phyloP scores from a whole-genome alignment of 192 early-diverging fungal species.

The Coemansia sp. region DNA sequence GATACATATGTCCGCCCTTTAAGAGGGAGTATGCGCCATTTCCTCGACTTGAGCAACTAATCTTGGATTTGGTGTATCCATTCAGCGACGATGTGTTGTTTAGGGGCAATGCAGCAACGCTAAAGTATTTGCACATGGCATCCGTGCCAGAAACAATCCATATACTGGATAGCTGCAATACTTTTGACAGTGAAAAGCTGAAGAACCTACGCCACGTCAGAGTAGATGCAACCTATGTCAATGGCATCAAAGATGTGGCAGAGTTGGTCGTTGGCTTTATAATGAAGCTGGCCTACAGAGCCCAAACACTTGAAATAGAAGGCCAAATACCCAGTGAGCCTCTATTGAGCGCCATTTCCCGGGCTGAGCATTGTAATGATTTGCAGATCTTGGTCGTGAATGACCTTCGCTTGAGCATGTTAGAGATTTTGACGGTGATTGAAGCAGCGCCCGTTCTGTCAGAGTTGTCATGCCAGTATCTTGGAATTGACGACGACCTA shows the following conservation, averaged over 20 bases:
- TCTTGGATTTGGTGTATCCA: not conserved
- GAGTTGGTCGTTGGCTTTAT: not conserved
- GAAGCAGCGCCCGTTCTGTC: not conserved
- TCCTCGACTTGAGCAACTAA: not conserved
- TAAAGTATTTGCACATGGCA: not conserved
- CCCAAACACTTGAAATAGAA: not conserved
- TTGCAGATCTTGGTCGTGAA: not conserved
- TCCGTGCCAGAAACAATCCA: not conserved
- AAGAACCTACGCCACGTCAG: not conserved
- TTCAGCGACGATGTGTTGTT: conserved; percentile 1
- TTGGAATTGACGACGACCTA: not conserved
- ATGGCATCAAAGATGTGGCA: not conserved
- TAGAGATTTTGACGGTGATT: not conserved
- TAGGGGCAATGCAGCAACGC: not conserved
- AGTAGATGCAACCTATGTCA: not conserved
- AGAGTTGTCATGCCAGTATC: not conserved
- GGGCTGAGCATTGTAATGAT: not conserved
- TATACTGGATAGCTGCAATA: not conserved
- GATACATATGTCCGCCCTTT: not conserved
- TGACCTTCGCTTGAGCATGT: not conserved
- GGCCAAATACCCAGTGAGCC: not conserved
- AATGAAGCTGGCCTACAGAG: not conserved
- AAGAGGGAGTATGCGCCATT: not conserved
- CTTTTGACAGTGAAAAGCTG: not conserved
- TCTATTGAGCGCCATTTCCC: not conserved